Percentiles rank a stretch among this genome's conserved stretches.
phyloP scores from a whole-genome alignment of 176 grass and related monocot species.

The Cocos nucifera region DNA sequence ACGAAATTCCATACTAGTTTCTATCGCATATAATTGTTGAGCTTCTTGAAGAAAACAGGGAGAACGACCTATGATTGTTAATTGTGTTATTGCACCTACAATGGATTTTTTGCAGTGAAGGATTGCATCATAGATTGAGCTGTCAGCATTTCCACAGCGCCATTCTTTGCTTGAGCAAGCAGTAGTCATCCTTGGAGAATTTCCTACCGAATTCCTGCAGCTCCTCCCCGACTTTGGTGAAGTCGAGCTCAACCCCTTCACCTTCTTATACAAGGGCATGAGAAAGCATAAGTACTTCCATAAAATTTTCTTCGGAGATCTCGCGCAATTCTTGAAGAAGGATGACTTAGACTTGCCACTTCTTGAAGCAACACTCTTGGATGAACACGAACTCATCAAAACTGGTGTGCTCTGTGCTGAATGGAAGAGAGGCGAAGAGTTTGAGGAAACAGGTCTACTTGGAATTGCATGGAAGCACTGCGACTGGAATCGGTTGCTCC shows the following conservation, averaged over 20 bases:
- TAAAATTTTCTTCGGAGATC: constrained; percentile 55
- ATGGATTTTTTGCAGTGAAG: constrained; percentile 89
- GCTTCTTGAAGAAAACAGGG: too few relatives aligned
- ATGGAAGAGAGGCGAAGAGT: constrained; percentile 64
- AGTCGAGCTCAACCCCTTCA: constrained; percentile 31
- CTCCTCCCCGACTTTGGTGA: constrained; percentile 1
- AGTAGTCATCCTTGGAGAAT: not conserved
- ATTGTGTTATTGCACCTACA: constrained; percentile 19
- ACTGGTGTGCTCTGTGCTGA: constrained; percentile 73
- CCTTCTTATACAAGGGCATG: constrained; percentile 66
- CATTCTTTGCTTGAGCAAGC: constrained; percentile 26
- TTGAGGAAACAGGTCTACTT: constrained; percentile 6
- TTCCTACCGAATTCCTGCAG: not conserved
- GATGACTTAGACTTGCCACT: not conserved
- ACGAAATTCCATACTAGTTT: too few relatives aligned
- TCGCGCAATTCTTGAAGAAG: constrained; percentile 6
- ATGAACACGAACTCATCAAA: not conserved
- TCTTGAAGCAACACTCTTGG: not conserved
- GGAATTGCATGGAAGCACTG: not conserved
- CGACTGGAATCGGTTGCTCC: not conserved
- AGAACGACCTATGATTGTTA: not conserved
- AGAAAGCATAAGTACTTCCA: constrained; percentile 71
- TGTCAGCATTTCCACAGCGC: constrained; percentile 68
- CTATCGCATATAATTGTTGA: too few relatives aligned
- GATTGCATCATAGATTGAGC: constrained; percentile 74